Conservation (phyloP, 2,329 filamentous ascomycete genomes). For the Neofusicoccum parvum region DNA sequence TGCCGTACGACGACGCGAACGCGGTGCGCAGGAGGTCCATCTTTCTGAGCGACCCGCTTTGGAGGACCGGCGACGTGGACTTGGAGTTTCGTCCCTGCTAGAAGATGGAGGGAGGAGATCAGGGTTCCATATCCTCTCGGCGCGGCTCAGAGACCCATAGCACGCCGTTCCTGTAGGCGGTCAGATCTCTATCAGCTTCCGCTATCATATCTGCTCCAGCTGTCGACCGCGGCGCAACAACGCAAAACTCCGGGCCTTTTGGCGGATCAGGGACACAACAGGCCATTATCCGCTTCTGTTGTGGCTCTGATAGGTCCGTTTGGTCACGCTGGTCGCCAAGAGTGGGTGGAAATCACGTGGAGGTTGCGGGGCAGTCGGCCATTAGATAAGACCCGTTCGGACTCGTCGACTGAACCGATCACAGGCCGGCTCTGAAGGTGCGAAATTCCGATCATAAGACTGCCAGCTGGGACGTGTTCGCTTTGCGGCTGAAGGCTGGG, state of each 20-base stretch:
- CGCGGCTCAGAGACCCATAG: neutral
- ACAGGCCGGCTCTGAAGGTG: neutral
- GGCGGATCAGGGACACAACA: neutral
- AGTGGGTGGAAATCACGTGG: slow-evolving; percentile 15
- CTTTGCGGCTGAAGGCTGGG: neutral
- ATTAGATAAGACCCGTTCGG: slow-evolving; percentile 3
- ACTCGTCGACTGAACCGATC: neutral
- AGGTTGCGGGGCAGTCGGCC: neutral
- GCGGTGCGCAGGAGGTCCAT: neutral
- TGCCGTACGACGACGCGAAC: neutral
- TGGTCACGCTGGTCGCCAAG: neutral
- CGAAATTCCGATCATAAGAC: neutral
- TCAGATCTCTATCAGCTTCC: neutral
- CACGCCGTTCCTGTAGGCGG: neutral
- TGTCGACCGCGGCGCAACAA: neutral
- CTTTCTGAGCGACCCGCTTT: neutral
- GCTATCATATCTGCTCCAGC: neutral
- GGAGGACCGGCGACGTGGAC: neutral
- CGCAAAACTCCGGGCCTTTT: neutral
- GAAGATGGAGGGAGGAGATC: neutral
- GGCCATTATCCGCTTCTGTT: neutral
- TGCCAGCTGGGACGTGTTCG: neutral
- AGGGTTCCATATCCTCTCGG: neutral
- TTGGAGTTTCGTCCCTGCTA: too few species aligned
- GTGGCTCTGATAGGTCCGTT: neutral